These are phyloP conservation scores for Sarocladium strictum DNA, from an alignment of 2,329 filamentous ascomycete species.

Conservation along the genomic window DNA sequence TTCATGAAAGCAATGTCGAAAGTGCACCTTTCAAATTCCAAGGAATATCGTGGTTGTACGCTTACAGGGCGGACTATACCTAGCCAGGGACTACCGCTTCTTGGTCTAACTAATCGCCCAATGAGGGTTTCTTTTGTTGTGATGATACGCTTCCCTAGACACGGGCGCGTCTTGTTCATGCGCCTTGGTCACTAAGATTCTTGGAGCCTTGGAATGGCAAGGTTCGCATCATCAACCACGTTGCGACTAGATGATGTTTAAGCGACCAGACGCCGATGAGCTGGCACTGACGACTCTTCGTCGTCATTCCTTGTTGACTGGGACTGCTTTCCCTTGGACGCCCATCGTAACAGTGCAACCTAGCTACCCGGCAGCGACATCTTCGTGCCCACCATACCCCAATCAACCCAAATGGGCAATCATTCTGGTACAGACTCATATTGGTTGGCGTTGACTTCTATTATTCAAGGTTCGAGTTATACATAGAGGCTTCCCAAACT, in stretches of 20 bases:
- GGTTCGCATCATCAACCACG: not conserved
- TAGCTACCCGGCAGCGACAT: constrained; percentile 1
- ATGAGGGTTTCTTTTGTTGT: not conserved
- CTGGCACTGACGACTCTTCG: no score
- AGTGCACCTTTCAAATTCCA: not conserved
- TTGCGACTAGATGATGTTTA: not conserved
- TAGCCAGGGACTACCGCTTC: not conserved
- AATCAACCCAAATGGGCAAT: no score
- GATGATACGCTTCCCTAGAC: constrained; percentile 5
- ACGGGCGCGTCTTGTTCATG: not conserved
- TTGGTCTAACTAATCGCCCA: not conserved
- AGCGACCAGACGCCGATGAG: not conserved
- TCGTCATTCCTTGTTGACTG: no score
- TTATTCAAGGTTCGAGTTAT: no score
- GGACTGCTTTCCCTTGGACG: no score
- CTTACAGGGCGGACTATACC: not conserved
- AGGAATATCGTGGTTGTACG: not conserved
- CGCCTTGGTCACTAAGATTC: not conserved
- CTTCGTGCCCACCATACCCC: not conserved
- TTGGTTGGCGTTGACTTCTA: no score
- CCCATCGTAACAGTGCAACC: not conserved
- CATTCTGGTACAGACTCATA: no score
- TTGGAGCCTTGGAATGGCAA: not conserved
- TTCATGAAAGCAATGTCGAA: not conserved
- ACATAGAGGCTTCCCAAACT: not conserved